Base-by-base conservation (phyloP, 2,329 filamentous ascomycete species). In the Fusarium nisikadoi region DNA sequence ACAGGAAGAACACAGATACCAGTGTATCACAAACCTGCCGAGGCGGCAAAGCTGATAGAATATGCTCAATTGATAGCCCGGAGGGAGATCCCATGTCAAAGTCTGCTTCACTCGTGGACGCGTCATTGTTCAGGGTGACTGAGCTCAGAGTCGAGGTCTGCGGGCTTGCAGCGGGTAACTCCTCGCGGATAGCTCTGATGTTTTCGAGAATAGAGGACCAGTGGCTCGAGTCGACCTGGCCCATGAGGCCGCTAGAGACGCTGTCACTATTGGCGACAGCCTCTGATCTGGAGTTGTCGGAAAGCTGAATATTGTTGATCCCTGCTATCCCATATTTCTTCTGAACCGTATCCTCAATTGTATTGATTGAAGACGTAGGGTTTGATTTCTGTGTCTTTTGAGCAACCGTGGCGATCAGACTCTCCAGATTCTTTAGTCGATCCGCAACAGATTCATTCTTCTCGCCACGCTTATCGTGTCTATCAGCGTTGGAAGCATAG, bases 171-270 rank as follows among this genome's bases (percentile, higher is more conserved):
- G 41, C 27, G 1, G 74, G 70, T 7, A 81, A 38, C 5, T 81
- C 80, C 19, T 81, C 77, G 16, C 80, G 65, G 5, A 81, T 75
- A 6, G 78, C 78, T 17, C 76, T 78, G 45, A 81, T 82, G 9
- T 81, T 79, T 5, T 81, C 77, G 4, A 82, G 45, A 11, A 82
- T 80, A 1, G 80, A 81, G 6, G 76, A 66, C 80, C 80, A 82
- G 56, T 82, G 80, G 13, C 64, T 79, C 0, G 76, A 63, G 41
- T 82, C 80, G 8, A 80, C 72, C 36, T 81, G 81, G 1, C 27
- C 35, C 1, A 7, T 7, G 4, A 53, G 10, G 4, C 17, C 33
- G 0, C 11, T 12, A 0, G n/a, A 5, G 1, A 5, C 0, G 2
- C 2, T 20, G 1, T n/a, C 35, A 3, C 6, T 31, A 0, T 14